A percentile compares a stretch with the other conserved stretches of the same genome.
Conservation (phyloP, 148 eudicot genomes). For the Rhododendron mucronatum region DNA sequence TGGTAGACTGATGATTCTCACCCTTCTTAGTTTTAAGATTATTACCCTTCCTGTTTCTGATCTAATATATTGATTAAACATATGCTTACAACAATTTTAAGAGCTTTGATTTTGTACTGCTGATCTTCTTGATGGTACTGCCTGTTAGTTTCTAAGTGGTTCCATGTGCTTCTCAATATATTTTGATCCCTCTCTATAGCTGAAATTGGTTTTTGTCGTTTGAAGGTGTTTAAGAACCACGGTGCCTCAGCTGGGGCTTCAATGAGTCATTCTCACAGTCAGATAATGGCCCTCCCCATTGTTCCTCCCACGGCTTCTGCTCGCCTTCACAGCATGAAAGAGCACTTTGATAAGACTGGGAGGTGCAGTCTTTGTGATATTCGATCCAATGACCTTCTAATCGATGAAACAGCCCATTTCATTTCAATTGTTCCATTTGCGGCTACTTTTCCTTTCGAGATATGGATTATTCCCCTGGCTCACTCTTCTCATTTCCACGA, state of each 20-base stretch:
- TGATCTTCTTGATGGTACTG: background rate
- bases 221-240: constrained; percentile 89
- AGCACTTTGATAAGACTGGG: constrained; percentile 63
- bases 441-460: constrained; percentile 83
- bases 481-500: constrained; percentile 86
- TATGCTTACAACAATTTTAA: background rate
- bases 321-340: constrained; percentile 73
- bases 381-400: constrained; percentile 42
- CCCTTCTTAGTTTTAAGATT: background rate
- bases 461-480: constrained; percentile 76
- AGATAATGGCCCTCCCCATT: constrained; percentile 83
- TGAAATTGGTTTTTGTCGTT: background rate
- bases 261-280: constrained; percentile 97
- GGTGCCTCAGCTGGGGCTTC: constrained; percentile 99
- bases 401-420: constrained; percentile 65
- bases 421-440: constrained; percentile 81
- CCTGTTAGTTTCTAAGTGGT: background rate
- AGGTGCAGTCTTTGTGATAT: constrained; percentile 70
- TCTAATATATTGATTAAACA: background rate
- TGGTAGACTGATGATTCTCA: background rate
- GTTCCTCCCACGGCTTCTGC: constrained; percentile 56
- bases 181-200: background rate
- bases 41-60: background rate
- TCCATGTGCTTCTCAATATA: background rate
- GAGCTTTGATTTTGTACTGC: background rate